Percentiles rank a stretch among this genome's conserved stretches.
Conservation (phyloP, 257 asterid species). For the Rubia yunnanensis region DNA sequence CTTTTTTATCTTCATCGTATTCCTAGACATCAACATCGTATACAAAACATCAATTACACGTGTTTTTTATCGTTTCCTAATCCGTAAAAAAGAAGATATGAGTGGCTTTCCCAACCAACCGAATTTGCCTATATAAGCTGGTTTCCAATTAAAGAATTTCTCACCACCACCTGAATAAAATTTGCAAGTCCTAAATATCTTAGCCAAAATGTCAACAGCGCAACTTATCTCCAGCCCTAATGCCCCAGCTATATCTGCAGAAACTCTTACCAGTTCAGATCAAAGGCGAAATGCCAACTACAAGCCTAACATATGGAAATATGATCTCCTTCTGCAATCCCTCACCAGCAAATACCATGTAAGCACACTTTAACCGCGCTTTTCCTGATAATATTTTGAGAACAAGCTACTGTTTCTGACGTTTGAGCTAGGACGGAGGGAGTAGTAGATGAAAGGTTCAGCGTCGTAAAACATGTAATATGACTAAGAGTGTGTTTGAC, state of each 20-base stretch:
- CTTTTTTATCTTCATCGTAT: too few relatives aligned
- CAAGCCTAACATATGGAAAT: slow-evolving; percentile 60
- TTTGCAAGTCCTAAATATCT: background rate
- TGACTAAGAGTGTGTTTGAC: too few relatives aligned
- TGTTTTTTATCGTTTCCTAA: background rate
- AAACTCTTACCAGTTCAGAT: background rate
- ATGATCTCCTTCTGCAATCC: slow-evolving; percentile 27
- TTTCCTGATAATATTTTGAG: too few relatives aligned
- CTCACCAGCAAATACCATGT: slow-evolving; percentile 26
- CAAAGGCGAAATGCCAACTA: slow-evolving; percentile 47
- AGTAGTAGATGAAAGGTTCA: too few relatives aligned
- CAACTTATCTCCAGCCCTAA: background rate
- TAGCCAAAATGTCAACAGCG: background rate
- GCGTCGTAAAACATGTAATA: too few relatives aligned
- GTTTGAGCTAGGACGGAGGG: too few relatives aligned
- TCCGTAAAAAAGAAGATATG: background rate
- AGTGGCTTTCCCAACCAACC: background rate
- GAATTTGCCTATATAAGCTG: background rate
- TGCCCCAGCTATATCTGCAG: background rate
- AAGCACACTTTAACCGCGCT: too few relatives aligned
- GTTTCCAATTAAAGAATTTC: background rate
- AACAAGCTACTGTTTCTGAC: too few relatives aligned
- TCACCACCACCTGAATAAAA: background rate
- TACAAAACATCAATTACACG: background rate
- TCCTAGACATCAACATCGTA: background rate